These are phyloP conservation scores for Pseudogymnoascus sp. DNA, from an alignment of 2,329 filamentous ascomycete genomes.

Conservation along the genomic window DNA sequence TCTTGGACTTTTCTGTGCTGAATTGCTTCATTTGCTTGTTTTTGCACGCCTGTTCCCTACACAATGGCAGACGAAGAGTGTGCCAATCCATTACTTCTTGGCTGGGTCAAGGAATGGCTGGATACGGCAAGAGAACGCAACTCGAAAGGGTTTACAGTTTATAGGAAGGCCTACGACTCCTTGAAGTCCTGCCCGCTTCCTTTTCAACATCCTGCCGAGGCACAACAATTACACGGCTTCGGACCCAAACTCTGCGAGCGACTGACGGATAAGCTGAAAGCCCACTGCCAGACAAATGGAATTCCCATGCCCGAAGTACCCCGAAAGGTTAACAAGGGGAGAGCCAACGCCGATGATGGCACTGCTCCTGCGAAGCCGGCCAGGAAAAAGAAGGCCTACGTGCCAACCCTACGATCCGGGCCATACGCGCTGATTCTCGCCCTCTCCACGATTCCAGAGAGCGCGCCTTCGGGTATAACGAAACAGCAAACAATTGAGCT, in stretches of 20 bases:
- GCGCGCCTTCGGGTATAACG: constrained; percentile 49
- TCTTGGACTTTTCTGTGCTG: not conserved
- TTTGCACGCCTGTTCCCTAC: not conserved
- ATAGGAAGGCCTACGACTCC: constrained; percentile 68
- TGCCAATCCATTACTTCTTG: constrained; percentile 60
- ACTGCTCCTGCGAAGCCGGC: constrained; percentile 44
- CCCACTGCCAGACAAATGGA: constrained; percentile 59
- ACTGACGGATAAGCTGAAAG: constrained; percentile 52
- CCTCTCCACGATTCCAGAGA: constrained; percentile 52
- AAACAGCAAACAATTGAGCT: constrained; percentile 61
- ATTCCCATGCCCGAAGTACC: constrained; percentile 59
- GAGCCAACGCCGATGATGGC: constrained; percentile 12
- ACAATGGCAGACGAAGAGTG: constrained; percentile 17
- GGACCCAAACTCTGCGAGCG: constrained; percentile 64
- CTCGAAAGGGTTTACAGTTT: constrained; percentile 62
- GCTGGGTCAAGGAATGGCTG: constrained; percentile 72
- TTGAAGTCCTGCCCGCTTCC: constrained; percentile 64
- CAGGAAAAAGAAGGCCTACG: constrained; percentile 57
- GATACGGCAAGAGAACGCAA: constrained; percentile 61
- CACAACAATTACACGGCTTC: constrained; percentile 65
- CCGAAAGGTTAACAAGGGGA: constrained; percentile 33
- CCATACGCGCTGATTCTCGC: constrained; percentile 65
- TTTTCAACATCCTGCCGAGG: constrained; percentile 61
- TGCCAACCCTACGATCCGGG: constrained; percentile 65
- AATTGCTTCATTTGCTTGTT: not conserved